phyloP scores from a whole-genome alignment of 768 basidiomycete species.

The Auriscalpium microsporum region DNA sequence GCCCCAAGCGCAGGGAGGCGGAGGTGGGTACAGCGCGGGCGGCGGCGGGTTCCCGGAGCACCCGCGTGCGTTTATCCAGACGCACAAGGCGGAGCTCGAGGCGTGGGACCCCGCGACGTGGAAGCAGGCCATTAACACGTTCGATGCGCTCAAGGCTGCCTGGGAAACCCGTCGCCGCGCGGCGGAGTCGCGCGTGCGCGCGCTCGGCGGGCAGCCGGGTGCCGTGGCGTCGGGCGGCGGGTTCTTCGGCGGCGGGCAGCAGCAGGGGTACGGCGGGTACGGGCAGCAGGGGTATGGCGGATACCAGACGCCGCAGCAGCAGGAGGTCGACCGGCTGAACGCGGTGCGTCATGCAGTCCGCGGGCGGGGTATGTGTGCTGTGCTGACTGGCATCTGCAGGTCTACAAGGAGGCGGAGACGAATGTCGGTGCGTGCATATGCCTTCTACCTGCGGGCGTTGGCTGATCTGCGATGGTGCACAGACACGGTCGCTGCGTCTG shows the following conservation, averaged over 20 bases:
- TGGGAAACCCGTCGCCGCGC: slow-evolving; percentile 59
- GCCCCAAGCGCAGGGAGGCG: neutral
- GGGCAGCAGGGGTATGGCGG: neutral
- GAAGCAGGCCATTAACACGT: slow-evolving; percentile 38
- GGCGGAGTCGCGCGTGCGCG: slow-evolving; percentile 36
- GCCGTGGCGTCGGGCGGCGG: slow-evolving; percentile 18
- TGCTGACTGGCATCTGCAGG: slow-evolving; percentile 22
- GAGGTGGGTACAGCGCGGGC: neutral
- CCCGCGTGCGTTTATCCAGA: slow-evolving; percentile 59
- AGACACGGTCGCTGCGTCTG: slow-evolving; percentile 63
- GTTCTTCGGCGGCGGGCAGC: slow-evolving; percentile 25
- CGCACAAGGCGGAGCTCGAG: slow-evolving; percentile 56
- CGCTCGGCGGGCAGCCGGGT: slow-evolving; percentile 31
- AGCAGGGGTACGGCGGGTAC: slow-evolving; percentile 15
- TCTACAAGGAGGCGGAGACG: slow-evolving; percentile 46
- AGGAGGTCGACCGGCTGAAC: slow-evolving; percentile 50
- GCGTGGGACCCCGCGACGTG: slow-evolving; percentile 17
- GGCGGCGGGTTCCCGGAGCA: slow-evolving; percentile 37
- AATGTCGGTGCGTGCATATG: slow-evolving; percentile 37
- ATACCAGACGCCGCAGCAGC: slow-evolving; percentile 10
- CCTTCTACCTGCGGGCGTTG: neutral
- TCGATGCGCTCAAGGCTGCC: slow-evolving; percentile 55
- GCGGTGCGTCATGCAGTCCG: slow-evolving; percentile 33
- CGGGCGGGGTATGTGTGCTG: too few species aligned
- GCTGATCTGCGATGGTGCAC: neutral